Evolutionary conservation across 805 yeast species (phyloP).

Genomic region (Candida schatavii): DNA sequence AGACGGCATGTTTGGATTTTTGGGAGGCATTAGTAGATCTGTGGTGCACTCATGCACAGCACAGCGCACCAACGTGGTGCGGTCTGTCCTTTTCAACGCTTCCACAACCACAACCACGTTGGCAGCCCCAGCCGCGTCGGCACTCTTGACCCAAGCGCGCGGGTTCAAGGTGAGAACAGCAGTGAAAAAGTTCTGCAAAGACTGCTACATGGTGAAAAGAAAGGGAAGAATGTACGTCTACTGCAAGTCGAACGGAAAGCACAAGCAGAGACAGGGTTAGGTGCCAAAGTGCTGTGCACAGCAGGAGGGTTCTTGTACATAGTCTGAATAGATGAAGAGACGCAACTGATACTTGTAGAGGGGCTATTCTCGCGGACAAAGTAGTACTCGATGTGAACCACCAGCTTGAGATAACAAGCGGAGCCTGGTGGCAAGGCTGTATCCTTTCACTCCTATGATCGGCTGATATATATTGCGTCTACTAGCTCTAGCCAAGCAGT

Average conservation of each 20-base stretch:
- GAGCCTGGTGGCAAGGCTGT: too few species aligned
- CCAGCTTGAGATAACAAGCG: too few species aligned
- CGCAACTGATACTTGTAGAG: too few species aligned
- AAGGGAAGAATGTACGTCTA: slow-evolving; percentile 92
- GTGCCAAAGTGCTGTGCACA: too few species aligned
- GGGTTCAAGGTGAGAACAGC: slow-evolving; percentile 91
- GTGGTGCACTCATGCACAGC: not conserved
- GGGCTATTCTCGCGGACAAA: too few species aligned
- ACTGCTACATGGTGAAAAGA: slow-evolving; percentile 87
- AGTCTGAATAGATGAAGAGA: too few species aligned
- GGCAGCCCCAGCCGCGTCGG: slow-evolving; percentile 7
- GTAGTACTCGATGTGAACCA: too few species aligned
- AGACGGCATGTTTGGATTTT: slow-evolving; percentile 2
- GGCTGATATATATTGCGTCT: too few species aligned
- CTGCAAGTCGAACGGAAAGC: slow-evolving; percentile 90
- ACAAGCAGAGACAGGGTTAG: slow-evolving; percentile 87
- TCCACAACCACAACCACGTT: not conserved
- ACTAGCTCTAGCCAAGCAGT: too few species aligned
- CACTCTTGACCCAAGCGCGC: slow-evolving; percentile 33
- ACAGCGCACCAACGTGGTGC: not conserved
- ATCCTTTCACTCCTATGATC: too few species aligned
- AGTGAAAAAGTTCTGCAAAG: slow-evolving; percentile 88
- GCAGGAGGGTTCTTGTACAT: too few species aligned
- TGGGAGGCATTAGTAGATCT: not conserved
- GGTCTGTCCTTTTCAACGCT: slow-evolving; percentile 2